Conservation (phyloP, 139 green algal species). For the Chlorella sp. region DNA sequence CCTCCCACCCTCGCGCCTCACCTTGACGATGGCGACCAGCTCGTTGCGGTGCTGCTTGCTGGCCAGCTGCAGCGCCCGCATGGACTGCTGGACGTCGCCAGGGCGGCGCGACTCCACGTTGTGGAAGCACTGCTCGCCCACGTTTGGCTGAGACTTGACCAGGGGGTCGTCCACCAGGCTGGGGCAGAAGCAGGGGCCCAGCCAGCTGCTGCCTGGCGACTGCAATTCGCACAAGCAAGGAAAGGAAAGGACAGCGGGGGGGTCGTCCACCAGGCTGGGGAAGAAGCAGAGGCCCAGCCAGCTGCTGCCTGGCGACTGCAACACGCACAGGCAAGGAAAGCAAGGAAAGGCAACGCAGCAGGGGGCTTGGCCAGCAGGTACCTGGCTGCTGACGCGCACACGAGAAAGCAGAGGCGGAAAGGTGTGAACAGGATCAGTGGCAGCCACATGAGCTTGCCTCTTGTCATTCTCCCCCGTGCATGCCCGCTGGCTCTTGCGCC, state of each 20-base stretch:
- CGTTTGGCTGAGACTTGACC: conserved; percentile 21
- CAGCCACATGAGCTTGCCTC: no score
- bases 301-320: conserved; percentile 25
- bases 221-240: no score
- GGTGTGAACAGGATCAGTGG: no score
- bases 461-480: no score
- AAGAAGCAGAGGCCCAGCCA: conserved; percentile 75
- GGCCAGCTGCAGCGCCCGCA: conserved; percentile 48
- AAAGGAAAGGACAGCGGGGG: no score
- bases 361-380: no score
- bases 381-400: no score
- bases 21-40: conserved; percentile 56
- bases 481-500: no score
- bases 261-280: conserved; percentile 20
- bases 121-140: background rate
- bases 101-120: background rate
- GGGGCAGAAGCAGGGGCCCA: conserved; percentile 71
- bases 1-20: conserved; percentile 1
- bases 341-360: no score
- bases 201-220: conserved; percentile 37
- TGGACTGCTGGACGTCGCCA: conserved; percentile 32
- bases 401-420: no score
- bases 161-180: conserved; percentile 22
- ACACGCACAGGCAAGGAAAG: no score
- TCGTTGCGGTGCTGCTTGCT: conserved; percentile 33